phyloP scores from a whole-genome alignment of 306 rosid species.

The Lagenaria siceraria region DNA sequence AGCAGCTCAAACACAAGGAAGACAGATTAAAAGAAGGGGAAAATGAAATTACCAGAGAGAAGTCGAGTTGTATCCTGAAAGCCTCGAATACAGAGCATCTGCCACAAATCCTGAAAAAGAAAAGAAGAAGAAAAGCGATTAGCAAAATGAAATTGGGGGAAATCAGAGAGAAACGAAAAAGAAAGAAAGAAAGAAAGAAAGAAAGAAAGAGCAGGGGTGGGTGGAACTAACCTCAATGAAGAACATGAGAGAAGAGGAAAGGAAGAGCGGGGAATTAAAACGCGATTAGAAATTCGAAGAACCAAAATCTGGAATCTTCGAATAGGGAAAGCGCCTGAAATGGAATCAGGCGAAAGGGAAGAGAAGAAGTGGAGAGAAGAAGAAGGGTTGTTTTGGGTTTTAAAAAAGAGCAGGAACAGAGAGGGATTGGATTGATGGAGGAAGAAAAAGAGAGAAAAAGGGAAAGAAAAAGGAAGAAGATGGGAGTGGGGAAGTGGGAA shows the following conservation, averaged over 20 bases:
- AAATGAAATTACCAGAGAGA: constrained; percentile 34
- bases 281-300: background rate
- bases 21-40: background rate
- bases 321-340: background rate
- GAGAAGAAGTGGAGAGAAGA: background rate
- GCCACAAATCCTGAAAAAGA: constrained; percentile 49
- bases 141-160: background rate
- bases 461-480: background rate
- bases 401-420: background rate
- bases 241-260: constrained; percentile 26
- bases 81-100: constrained; percentile 25
- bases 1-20: background rate
- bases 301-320: background rate
- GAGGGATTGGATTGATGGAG: background rate
- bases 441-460: background rate
- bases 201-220: background rate
- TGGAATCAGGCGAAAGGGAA: background rate
- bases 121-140: background rate
- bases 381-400: background rate
- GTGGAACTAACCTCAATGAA: constrained; percentile 38
- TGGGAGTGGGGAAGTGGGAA: background rate
- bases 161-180: background rate
- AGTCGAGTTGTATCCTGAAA: constrained; percentile 12
- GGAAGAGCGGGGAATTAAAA: background rate
- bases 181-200: background rate